Conservation (phyloP, 768 basidiomycete genomes). For the Mycena amicta region DNA sequence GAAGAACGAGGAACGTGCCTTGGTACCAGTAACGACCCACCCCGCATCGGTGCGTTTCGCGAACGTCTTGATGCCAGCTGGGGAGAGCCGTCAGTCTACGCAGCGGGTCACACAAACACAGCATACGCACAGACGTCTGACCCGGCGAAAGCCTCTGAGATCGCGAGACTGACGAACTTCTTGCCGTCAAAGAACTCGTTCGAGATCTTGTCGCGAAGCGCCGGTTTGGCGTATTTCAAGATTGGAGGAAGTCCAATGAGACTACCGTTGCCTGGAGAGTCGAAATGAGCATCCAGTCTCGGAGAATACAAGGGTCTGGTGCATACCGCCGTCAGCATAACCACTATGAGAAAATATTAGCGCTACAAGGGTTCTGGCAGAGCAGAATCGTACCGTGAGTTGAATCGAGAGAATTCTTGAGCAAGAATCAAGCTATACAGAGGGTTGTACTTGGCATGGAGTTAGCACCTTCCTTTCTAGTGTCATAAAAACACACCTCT, state of each 20-base stretch:
- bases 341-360: neutral
- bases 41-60: neutral
- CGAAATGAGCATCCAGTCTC: too few relatives aligned
- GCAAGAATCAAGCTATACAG: neutral
- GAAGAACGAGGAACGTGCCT: constrained; percentile 41
- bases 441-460: too few relatives aligned
- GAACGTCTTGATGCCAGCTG: neutral
- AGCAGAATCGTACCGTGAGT: constrained; percentile 49
- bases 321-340: neutral
- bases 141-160: neutral
- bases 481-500: neutral
- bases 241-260: constrained; percentile 44
- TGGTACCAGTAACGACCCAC: neutral
- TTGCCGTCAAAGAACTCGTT: neutral
- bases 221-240: constrained; percentile 46
- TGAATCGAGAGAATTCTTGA: neutral
- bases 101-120: neutral
- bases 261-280: constrained; percentile 62
- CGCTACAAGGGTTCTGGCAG: neutral
- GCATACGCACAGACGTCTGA: neutral
- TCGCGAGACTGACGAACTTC: neutral
- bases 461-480: too few relatives aligned
- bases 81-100: too few relatives aligned
- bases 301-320: too few relatives aligned
- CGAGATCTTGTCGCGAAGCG: neutral